These are phyloP conservation scores for Magnaporthales sp. DNA, from an alignment of 2,329 filamentous ascomycete species.

Conservation along the genomic window DNA sequence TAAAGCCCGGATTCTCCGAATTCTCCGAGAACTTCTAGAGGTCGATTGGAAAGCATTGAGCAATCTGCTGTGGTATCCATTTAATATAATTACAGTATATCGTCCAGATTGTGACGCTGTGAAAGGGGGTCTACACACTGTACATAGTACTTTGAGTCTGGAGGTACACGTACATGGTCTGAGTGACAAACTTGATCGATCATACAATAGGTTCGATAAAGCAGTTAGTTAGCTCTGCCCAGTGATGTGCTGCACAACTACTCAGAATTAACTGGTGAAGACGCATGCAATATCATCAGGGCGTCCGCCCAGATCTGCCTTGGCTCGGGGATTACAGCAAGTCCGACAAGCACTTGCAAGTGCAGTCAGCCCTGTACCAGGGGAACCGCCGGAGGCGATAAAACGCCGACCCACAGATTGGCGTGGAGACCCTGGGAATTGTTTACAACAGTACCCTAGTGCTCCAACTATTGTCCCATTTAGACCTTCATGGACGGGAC, in stretches of 20 bases:
- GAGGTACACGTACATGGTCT: too few species aligned
- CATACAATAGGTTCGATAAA: too few species aligned
- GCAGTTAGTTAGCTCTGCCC: too few species aligned
- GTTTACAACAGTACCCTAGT: too few species aligned
- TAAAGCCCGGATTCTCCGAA: background rate
- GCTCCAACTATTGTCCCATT: too few species aligned
- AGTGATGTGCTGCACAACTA: too few species aligned
- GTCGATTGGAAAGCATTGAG: background rate
- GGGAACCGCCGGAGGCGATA: background rate
- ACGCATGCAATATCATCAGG: too few species aligned
- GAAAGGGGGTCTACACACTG: background rate
- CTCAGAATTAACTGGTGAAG: too few species aligned
- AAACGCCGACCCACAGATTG: slow-evolving; percentile 4
- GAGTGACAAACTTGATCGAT: too few species aligned
- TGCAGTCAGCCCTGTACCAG: background rate
- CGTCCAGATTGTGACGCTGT: background rate
- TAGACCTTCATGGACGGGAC: too few species aligned
- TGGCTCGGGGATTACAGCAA: background rate
- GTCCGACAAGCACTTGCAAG: background rate
- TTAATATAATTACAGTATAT: background rate
- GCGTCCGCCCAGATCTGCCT: slow-evolving; percentile 1
- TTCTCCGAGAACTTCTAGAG: too few species aligned
- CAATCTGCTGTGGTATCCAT: background rate
- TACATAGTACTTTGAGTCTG: too few species aligned
- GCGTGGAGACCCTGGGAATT: background rate